A percentile compares a stretch with the other conserved stretches of the same genome.
phyloP scores from a whole-genome alignment of 768 basidiomycete genomes.

The Coprinopsis sp. region DNA sequence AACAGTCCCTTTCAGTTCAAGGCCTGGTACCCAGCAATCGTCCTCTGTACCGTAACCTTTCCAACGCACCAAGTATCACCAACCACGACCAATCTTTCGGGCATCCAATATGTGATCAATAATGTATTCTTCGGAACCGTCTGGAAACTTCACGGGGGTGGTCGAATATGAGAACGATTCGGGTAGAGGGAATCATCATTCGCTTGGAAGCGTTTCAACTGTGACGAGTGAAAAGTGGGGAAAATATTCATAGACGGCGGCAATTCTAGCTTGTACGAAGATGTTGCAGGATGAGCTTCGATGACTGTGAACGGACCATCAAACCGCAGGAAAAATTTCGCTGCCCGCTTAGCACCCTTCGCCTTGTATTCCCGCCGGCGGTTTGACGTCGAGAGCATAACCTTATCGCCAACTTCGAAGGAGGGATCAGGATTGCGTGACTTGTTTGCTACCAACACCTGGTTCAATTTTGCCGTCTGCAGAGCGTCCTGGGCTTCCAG shows the following conservation, averaged over 20 bases:
- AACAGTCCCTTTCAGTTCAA: no score
- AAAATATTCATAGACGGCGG: slow-evolving; percentile 11
- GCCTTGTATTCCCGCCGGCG: slow-evolving; percentile 25
- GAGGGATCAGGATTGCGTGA: not conserved
- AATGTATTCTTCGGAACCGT: slow-evolving; percentile 12
- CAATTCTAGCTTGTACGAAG: slow-evolving; percentile 25
- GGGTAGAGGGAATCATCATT: not conserved
- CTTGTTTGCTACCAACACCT: slow-evolving; percentile 1
- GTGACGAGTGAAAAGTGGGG: slow-evolving; percentile 31
- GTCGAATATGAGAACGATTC: not conserved
- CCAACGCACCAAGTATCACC: slow-evolving; percentile 29
- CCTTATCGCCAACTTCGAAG: not conserved
- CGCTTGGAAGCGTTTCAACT: slow-evolving; percentile 4
- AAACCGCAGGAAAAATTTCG: slow-evolving; percentile 38
- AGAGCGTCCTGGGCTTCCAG: slow-evolving; percentile 21
- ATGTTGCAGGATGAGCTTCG: slow-evolving; percentile 11
- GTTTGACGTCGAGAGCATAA: slow-evolving; percentile 30
- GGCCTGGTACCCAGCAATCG: no score
- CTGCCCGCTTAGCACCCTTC: slow-evolving; percentile 23
- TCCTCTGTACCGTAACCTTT: slow-evolving; percentile 23
- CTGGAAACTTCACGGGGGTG: slow-evolving; percentile 2
- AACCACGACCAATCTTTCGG: slow-evolving; percentile 18
- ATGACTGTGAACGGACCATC: slow-evolving; percentile 25
- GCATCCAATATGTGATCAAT: slow-evolving; percentile 27
- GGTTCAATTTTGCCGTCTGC: slow-evolving; percentile 2